Conservation (phyloP, 2,329 filamentous ascomycete genomes). For the Fusarium transvaalense region DNA sequence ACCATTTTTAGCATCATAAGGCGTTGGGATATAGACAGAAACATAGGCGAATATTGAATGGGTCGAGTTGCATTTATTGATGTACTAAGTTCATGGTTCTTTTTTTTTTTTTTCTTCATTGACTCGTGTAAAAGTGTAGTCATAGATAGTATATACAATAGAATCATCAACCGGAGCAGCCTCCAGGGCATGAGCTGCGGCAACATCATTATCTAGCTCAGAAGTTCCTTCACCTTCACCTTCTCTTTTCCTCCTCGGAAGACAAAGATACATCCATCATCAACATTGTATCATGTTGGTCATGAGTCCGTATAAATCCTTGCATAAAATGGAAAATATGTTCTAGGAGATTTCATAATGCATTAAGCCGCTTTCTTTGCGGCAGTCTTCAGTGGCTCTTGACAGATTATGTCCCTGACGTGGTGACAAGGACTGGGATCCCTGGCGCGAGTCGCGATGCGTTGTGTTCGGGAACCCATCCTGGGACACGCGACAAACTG, state of each 20-base stretch:
- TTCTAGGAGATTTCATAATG: slow-evolving; percentile 33
- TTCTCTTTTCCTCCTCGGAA: slow-evolving; percentile 12
- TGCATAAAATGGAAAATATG: slow-evolving; percentile 17
- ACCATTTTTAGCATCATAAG: slow-evolving; percentile 27
- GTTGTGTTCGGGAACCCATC: slow-evolving; percentile 10
- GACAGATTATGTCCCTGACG: slow-evolving; percentile 3
- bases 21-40: slow-evolving; percentile 37
- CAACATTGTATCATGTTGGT: slow-evolving; percentile 35
- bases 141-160: slow-evolving; percentile 37
- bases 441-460: slow-evolving; percentile 11
- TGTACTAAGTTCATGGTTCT: background rate
- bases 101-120: slow-evolving; percentile 6
- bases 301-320: slow-evolving; percentile 22
- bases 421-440: background rate
- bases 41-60: slow-evolving; percentile 1
- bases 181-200: slow-evolving; percentile 36
- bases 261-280: slow-evolving; percentile 22
- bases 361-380: slow-evolving; percentile 30
- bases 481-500: slow-evolving; percentile 12
- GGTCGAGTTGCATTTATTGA: slow-evolving; percentile 1
- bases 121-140: slow-evolving; percentile 18
- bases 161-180: slow-evolving; percentile 24
- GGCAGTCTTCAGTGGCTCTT: slow-evolving; percentile 16
- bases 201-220: slow-evolving; percentile 8
- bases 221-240: background rate